Base-by-base conservation (phyloP, 306 rosid genomes). In the Cucurbita maxima region DNA sequence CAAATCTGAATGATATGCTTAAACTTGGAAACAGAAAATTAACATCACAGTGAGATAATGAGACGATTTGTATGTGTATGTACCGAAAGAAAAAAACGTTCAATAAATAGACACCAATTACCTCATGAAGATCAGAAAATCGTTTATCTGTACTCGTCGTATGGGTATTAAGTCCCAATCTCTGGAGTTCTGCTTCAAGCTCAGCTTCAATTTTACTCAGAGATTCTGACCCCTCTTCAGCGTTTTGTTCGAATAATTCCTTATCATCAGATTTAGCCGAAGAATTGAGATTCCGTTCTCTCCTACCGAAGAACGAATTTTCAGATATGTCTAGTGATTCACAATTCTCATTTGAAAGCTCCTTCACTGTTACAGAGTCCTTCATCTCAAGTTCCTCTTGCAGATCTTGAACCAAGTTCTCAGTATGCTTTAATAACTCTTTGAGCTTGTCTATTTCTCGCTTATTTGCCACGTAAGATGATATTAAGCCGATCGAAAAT, bases 121-220 rank as follows among this genome's bases (percentile, higher is more conserved):
- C 98, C 94, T 90, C 97, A 76, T 74, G 82, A 82, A 84, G 81
- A 51, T 84, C 90, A 8, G 86, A 80, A 68, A 81, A 71, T 64
- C 81, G 81, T 78, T 82, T 68, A 41, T 85, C 81, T 45, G 82
- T 50, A 79, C 81, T 81, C 57, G 88, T 82, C 16, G 83, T 70
- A 80, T 79, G 84, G 80, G 85, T 84, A 81, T 85, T 86, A 76
- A 94, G 66, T 70, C 91, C 97, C 81, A 94, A 67, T 72, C 90
- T 89, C 90, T 87, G 92, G 18, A 94, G 90, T 86, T 94, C 98
- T 58, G 92, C 98, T 87, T 94, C 98, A 82, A 94, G 98, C 83
- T 94, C 98, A 41, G 97, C 98, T 79, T 90, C 98, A 76, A 94
- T 94, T 87, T 89, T 87, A 81, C 95, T 90, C 79, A 87, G 82